These are phyloP conservation scores for Tephrocybe rancida DNA, from an alignment of 768 basidiomycete genomes.

Conservation along the genomic window DNA sequence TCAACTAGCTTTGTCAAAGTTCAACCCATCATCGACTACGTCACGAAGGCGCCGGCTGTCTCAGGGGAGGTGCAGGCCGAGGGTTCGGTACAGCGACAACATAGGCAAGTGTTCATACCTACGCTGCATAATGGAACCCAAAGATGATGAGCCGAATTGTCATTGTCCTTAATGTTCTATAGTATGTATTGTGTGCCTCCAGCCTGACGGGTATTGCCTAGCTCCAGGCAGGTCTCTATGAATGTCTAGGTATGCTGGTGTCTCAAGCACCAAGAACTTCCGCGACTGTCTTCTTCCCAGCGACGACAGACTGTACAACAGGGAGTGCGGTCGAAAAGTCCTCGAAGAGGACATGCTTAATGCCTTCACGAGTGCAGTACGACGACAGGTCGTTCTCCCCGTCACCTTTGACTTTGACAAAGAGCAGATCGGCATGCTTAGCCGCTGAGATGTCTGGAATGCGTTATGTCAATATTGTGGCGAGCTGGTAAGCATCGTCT, in stretches of 20 bases:
- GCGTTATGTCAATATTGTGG: not conserved
- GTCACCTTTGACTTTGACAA: slow-evolving; percentile 80
- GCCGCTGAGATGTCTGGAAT: slow-evolving; percentile 88
- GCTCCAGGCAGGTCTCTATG: not conserved
- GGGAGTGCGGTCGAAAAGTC: slow-evolving; percentile 67
- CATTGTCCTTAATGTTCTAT: too few species aligned
- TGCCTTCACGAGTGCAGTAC: slow-evolving; percentile 79
- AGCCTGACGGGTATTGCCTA: too few species aligned
- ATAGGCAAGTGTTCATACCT: too few species aligned
- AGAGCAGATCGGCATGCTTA: slow-evolving; percentile 89
- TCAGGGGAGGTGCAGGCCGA: too few species aligned
- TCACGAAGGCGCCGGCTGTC: too few species aligned
- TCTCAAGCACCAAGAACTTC: slow-evolving; percentile 37
- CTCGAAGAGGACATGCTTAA: slow-evolving; percentile 77
- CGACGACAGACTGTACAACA: slow-evolving; percentile 69
- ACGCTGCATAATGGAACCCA: too few species aligned
- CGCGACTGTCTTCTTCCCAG: slow-evolving; percentile 61
- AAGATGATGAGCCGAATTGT: too few species aligned
- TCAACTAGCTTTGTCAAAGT: too few species aligned
- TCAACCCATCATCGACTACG: too few species aligned
- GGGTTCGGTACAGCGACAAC: too few species aligned
- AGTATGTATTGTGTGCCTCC: too few species aligned
- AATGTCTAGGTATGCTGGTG: not conserved
- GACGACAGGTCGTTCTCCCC: slow-evolving; percentile 86
- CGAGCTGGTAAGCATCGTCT: slow-evolving; percentile 2